phyloP scores from a whole-genome alignment of 108 stramenopile species.

The Fistulifera pelliculosa region DNA sequence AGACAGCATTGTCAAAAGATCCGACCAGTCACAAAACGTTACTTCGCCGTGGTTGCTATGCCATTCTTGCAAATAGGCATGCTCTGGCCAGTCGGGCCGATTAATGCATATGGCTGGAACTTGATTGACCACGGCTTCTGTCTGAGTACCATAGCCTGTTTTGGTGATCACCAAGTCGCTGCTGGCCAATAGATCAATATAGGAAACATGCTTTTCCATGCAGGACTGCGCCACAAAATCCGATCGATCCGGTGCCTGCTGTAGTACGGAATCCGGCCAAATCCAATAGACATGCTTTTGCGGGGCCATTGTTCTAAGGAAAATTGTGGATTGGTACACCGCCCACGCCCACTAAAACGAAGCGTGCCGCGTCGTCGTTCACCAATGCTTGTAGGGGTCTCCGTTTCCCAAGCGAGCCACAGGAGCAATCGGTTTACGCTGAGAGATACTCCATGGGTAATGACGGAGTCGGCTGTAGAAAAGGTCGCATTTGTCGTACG shows the following conservation, averaged over 20 bases:
- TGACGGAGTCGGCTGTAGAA: slow-evolving; percentile 14
- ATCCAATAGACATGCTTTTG: slow-evolving; percentile 6
- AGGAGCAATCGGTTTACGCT: neutral
- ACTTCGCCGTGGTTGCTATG: slow-evolving; percentile 9
- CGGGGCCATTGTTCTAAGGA: slow-evolving; percentile 12
- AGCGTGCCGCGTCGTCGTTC: neutral
- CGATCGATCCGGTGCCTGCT: slow-evolving; percentile 2
- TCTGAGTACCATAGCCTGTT: slow-evolving; percentile 18
- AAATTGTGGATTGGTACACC: slow-evolving; percentile 2
- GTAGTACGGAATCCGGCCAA: slow-evolving; percentile 10
- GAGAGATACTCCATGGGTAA: slow-evolving; percentile 9
- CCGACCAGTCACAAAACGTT: slow-evolving; percentile 8
- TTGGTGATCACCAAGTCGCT: slow-evolving; percentile 10
- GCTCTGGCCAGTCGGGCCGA: slow-evolving; percentile 17
- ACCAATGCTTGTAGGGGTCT: neutral
- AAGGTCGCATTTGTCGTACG: slow-evolving; percentile 6
- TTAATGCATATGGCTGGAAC: slow-evolving; percentile 14
- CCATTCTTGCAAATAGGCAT: slow-evolving; percentile 9
- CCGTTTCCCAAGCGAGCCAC: neutral
- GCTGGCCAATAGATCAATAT: slow-evolving; percentile 13
- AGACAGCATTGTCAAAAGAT: too few relatives aligned
- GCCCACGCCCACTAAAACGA: slow-evolving; percentile 13
- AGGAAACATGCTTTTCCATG: slow-evolving; percentile 3
- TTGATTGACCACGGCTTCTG: slow-evolving; percentile 12
- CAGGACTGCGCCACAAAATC: slow-evolving; percentile 11